Evolutionary conservation across 1,284 basidiomycete species (phyloP), one percentile per base, ranked within the genome.

Genomic region (Ustilago esculenta): DNA sequence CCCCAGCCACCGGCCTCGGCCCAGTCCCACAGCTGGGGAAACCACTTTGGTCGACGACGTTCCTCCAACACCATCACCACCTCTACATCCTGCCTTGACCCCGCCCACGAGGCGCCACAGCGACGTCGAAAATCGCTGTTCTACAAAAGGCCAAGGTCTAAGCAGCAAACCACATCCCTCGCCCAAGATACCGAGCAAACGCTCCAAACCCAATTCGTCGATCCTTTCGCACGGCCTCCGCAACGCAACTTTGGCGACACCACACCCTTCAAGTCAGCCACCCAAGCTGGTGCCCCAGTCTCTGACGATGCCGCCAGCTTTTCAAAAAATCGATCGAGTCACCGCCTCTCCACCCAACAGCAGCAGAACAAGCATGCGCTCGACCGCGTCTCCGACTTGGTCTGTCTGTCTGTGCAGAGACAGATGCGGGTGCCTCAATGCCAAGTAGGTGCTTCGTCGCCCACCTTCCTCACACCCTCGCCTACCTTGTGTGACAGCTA

Each of bases 121-220:
- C 46, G 63, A 30, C 52, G 52, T 15, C 37, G 48, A 11, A 55
- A 58, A 23, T 67, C 56, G 43, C 27, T 67, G 36, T 67, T 67
- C 17, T 59, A 47, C 6, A 66, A 66, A 20, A 66, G 59, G 36
- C 34, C 32, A 15, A 40, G 46, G 15, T 34, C 49, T 5, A 43
- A 56, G 24, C 53, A 44, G 8, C 34, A 29, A 5, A 18, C 33
- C 12, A 17, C 29, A 11, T 7, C 27, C 12, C 27, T 29, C 7
- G 21, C 25, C 3, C 27, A 47, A 33, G 33, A 30, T 14, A 29
- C 7, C 27, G 0, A 5, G 23, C 20, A 35, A 10, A 14, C 10
- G 32, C 5, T 9, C n/a, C 24, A 15, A 2, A 15, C n/a, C n/a
- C 48, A 20, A 18, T 61, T 55, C 24, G 37, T 52, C 45, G 49